Evolutionary conservation across 768 basidiomycete species (phyloP), one percentile per base, ranked within the genome.

Genomic region (Tylopilus plumbeoviolaceoides): DNA sequence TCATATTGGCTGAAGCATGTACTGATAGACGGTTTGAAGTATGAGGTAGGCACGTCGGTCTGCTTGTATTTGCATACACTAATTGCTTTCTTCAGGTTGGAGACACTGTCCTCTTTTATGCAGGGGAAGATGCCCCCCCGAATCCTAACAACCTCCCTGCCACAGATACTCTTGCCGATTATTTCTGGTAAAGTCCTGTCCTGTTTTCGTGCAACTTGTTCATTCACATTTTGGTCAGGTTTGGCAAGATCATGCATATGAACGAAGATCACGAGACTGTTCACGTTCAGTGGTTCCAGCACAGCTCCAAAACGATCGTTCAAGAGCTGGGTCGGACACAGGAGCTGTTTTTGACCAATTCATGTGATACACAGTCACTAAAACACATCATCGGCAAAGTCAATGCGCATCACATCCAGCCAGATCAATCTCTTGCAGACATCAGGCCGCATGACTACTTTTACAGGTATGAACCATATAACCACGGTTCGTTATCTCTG

Each of bases 231-330:
- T 47, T 27, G 14, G 42, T 15, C 58, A 90, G 88, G 87, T 89
- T 91, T 66, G 87, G 75, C 0, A 75, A 74, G 59, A 82, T 91
- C 23, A 63, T 83, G 0, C 78, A 74, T 47, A 76, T 89, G 51
- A 65, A 76, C 15, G 68, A 72, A 31, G 67, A 73, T 15, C 53
- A 69, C 5, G 67, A 75, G 48, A 67, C 53, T 2, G 78, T 79
- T 1, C 90, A 92, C 64, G 68, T 87, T 10, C 87, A 82, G 31
- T 92, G 88, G 88, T 79, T 87, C 28, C 78, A 86, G 48, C 89
- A 91, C 60, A 79, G 82, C 0, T 78, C 80, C 0, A 76, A 79
- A 50, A 85, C 82, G 0, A 63, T 80, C n/a, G 63, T 89, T 23
- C 71, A 75, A 27, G 83, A 89, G 54, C 66, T 90, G 15, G 78